Evolutionary conservation across 1,284 basidiomycete genomes (phyloP).

Genomic region (Austroboletus rostrupii): DNA sequence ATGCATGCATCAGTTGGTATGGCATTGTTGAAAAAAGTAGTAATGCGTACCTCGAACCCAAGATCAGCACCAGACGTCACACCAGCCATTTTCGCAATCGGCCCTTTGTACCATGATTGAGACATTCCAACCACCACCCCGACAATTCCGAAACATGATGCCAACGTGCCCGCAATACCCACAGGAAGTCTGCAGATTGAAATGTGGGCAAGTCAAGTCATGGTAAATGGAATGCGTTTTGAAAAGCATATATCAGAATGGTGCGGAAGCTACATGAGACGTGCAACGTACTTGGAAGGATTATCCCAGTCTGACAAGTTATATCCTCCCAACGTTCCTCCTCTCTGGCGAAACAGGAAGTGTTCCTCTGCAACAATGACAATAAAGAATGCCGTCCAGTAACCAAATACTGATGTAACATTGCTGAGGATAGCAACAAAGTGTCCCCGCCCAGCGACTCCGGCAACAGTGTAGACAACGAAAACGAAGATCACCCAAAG

Average conservation of each 20-base stretch:
- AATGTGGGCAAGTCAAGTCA: too few relatives aligned
- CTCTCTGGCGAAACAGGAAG: slow-evolving; percentile 47
- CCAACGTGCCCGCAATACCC: slow-evolving; percentile 51
- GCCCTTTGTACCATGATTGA: slow-evolving; percentile 51
- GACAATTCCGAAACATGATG: slow-evolving; percentile 44
- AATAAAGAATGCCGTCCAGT: slow-evolving; percentile 62
- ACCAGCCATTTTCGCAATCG: slow-evolving; percentile 42
- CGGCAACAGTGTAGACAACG: slow-evolving; percentile 55
- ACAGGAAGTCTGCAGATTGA: slow-evolving; percentile 41
- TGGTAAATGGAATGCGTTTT: too few relatives aligned
- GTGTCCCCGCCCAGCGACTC: slow-evolving; percentile 58
- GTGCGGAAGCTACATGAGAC: too few relatives aligned
- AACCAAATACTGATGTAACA: slow-evolving; percentile 54
- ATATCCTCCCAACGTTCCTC: slow-evolving; percentile 47
- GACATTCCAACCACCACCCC: slow-evolving; percentile 51
- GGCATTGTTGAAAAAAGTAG: too few relatives aligned
- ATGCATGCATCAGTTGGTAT: not conserved
- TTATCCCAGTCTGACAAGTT: slow-evolving; percentile 55
- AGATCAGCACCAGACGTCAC: slow-evolving; percentile 47
- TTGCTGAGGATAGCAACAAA: slow-evolving; percentile 56
- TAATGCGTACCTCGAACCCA: slow-evolving; percentile 48
- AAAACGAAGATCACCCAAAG: slow-evolving; percentile 56
- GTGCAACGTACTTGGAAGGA: too few relatives aligned
- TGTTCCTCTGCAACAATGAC: slow-evolving; percentile 58
- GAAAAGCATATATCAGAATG: too few relatives aligned